A percentile compares a stretch with the other conserved stretches of the same genome.
Evolutionary conservation across 1,284 basidiomycete genomes (phyloP).

Genomic region (Cryptococcus maquisensis): DNA sequence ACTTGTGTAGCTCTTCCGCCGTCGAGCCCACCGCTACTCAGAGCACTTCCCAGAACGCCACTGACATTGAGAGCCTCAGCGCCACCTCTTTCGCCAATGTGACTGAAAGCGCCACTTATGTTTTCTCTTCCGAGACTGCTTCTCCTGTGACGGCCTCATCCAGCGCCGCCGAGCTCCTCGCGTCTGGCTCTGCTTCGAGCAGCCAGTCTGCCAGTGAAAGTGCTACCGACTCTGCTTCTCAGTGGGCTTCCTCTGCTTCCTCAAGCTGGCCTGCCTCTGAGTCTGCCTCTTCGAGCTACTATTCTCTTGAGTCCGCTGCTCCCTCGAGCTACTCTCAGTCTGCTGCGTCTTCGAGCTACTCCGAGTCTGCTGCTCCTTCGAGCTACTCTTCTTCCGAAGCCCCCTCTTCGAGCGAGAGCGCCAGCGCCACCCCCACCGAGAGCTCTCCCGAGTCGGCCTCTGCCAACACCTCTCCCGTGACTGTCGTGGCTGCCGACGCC

Average conservation of each 20-base stretch:
- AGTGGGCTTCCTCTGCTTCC: neutral
- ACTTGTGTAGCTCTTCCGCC: too few relatives aligned
- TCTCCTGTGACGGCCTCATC: neutral
- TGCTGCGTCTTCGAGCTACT: neutral
- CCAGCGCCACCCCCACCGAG: constrained; percentile 3
- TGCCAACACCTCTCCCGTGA: constrained; percentile 6
- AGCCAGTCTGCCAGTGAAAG: neutral
- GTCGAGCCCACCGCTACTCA: neutral
- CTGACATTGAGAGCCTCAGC: neutral
- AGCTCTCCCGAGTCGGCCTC: neutral
- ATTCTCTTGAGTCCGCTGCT: neutral
- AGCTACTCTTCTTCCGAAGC: constrained; percentile 1
- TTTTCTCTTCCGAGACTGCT: constrained; percentile 3
- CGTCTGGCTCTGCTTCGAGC: neutral
- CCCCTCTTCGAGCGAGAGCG: neutral
- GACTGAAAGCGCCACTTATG: neutral
- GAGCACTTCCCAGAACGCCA: neutral
- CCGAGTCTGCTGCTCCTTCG: constrained; percentile 2
- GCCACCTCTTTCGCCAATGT: neutral
- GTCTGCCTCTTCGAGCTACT: too few relatives aligned
- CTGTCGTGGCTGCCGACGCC: constrained; percentile 21
- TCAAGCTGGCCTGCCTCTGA: neutral
- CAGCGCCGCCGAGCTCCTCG: neutral
- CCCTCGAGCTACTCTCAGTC: constrained; percentile 2
- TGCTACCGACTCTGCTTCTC: constrained; percentile 2